A percentile compares a stretch with the other conserved stretches of the same genome.
These are phyloP conservation scores for Candida insectalens DNA, from an alignment of 805 yeast genomes.

Conservation along the genomic window DNA sequence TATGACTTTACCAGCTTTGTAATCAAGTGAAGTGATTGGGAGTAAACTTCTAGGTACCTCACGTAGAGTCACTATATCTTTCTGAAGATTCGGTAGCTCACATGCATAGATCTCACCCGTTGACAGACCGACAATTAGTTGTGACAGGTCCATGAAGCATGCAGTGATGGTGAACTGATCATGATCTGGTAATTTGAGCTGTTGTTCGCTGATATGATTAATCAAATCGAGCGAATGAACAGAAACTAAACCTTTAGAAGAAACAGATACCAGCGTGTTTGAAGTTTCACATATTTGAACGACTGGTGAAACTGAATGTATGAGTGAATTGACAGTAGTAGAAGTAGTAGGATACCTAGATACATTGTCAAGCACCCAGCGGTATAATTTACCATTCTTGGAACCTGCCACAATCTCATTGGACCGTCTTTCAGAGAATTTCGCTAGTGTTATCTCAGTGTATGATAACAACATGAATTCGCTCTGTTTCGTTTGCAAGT, in stretches of 20 bases:
- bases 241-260: conserved; percentile 12
- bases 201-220: conserved; percentile 8
- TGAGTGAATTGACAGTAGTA: conserved; percentile 1
- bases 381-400: conserved; percentile 37
- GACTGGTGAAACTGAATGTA: conserved; percentile 9
- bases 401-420: conserved; percentile 39
- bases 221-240: conserved; percentile 16
- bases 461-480: conserved; percentile 27
- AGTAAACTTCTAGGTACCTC: conserved; percentile 1
- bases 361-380: conserved; percentile 35
- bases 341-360: conserved; percentile 16
- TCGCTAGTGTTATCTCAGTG: conserved; percentile 28
- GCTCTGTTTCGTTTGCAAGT: conserved; percentile 14
- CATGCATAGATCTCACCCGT: conserved; percentile 12
- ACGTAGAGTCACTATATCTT: conserved; percentile 2
- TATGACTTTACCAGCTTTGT: conserved; percentile 3
- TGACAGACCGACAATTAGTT: conserved; percentile 15
- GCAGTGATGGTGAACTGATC: conserved; percentile 9
- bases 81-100: conserved; percentile 7
- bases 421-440: conserved; percentile 30
- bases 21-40: conserved; percentile 15
- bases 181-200: conserved; percentile 4
- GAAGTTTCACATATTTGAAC: conserved; percentile 16
- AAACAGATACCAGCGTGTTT: conserved; percentile 15
- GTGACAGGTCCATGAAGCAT: conserved; percentile 10